A percentile compares a stretch with the other conserved stretches of the same genome.
Conservation (phyloP, 768 basidiomycete genomes). For the Tulasnella sp. region DNA sequence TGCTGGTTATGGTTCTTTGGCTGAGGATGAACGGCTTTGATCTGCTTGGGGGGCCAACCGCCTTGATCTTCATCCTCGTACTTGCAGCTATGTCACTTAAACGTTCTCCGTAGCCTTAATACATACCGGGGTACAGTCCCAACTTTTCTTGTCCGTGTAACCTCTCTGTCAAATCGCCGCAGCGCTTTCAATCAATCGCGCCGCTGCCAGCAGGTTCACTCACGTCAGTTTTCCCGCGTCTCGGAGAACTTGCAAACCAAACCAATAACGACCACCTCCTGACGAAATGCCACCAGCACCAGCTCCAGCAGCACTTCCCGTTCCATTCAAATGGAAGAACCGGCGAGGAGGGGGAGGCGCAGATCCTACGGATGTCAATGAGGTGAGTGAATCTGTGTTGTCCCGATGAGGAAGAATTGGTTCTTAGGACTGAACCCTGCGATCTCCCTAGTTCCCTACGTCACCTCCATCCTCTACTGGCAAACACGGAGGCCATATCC, state of each 20-base stretch:
- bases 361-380: background rate
- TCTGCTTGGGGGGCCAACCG: background rate
- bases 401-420: background rate
- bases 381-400: background rate
- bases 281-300: background rate
- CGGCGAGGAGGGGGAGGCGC: background rate
- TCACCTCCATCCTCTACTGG: constrained; percentile 4
- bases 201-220: background rate
- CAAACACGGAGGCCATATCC: background rate
- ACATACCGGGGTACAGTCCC: background rate
- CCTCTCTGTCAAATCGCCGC: background rate
- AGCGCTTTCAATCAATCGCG: background rate
- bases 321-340: background rate
- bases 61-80: background rate
- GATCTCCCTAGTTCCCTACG: background rate
- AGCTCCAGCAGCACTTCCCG: background rate
- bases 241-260: background rate
- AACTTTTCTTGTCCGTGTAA: background rate
- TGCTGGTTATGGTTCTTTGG: background rate
- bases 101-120: background rate
- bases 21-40: background rate
- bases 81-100: background rate
- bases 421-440: background rate
- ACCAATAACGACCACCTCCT: background rate
- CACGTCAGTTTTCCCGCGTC: background rate